Percentiles rank a stretch among this genome's conserved stretches.
Evolutionary conservation across 2,329 filamentous ascomycete genomes (phyloP).

Genomic region (Fragosphaeria purpurea): DNA sequence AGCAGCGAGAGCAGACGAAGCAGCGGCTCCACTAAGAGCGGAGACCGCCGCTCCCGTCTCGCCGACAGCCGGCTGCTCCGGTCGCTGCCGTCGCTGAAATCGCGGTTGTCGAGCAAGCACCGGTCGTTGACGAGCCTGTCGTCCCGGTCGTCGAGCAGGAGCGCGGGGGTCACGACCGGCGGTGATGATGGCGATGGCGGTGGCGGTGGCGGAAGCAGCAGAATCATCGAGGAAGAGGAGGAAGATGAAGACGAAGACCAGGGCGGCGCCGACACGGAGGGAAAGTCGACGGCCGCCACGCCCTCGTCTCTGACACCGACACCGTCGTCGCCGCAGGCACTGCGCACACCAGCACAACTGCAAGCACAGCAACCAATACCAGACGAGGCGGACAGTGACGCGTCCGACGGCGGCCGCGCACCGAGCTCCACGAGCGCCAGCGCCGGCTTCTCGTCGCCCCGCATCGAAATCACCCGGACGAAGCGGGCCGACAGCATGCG

Average conservation of each 20-base stretch:
- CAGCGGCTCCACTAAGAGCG: slow-evolving; percentile 22
- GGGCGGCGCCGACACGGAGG: slow-evolving; percentile 14
- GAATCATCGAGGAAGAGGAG: slow-evolving; percentile 23
- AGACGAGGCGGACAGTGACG: background rate
- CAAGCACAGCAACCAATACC: no score
- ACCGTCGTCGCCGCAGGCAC: background rate
- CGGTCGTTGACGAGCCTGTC: slow-evolving; percentile 9
- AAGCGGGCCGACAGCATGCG: slow-evolving; percentile 23
- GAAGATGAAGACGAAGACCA: slow-evolving; percentile 23
- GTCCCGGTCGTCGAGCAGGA: slow-evolving; percentile 19
- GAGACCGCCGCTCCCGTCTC: slow-evolving; percentile 43
- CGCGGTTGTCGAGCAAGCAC: slow-evolving; percentile 29
- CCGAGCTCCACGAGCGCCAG: background rate
- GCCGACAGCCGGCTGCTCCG: slow-evolving; percentile 57
- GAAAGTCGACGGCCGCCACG: background rate
- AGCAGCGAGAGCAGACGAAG: slow-evolving; percentile 11
- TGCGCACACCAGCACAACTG: background rate
- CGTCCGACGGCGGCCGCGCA: background rate
- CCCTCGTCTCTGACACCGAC: background rate
- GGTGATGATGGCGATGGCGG: background rate
- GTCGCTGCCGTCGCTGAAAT: slow-evolving; percentile 52
- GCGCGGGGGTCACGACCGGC: background rate
- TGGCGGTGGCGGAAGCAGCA: slow-evolving; percentile 3
- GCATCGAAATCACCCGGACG: slow-evolving; percentile 18
- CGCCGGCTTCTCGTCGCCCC: slow-evolving; percentile 14